Base-by-base conservation (phyloP, 169 alveolate species). In the Eimeria maxima region DNA sequence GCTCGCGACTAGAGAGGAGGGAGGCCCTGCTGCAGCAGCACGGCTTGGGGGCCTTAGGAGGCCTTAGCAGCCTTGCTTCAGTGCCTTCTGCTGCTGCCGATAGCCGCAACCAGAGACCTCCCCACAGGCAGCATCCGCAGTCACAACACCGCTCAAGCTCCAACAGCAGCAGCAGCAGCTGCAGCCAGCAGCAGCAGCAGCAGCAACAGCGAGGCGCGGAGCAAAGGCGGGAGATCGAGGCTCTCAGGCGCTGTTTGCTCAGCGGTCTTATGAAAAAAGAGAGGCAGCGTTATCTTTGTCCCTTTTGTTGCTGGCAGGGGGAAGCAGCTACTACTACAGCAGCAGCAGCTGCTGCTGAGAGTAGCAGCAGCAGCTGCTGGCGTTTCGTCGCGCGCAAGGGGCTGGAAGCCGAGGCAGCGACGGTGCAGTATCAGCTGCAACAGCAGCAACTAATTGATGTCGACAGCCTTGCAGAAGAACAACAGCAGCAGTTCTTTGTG, bases 21-120 rank as follows among this genome's bases (percentile, higher is more conserved):
- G 89, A 80, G 89, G 89, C 69, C 14, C 67, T 80, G 89, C 89
- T 80, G 89, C 89, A 80, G 89, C 60, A n/a, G 67, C 89, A 80
- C 44, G 89, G 89, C 67, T 45, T 80, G 69, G 89, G 60, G 33
- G 60, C 67, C 44, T 14, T n/a, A 4, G 89, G 89, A 2, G 69
- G n/a, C 69, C 33, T 22, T n/a, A 45, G 67, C 89, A 44, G 3
- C 69, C 18, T 80, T 29, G 50, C 92, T 1, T 76, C 92, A 11
- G 38, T 78, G 7, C 29, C 78, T 14, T n/a, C 92, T 55, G 92
- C 78, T 53, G 92, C 73, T 50, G 92, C 92, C 27, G 86, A 38
- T 22, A 33, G 33, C 50, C 86, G 86, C 7, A 33, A 55, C 57
- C 86, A 45, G 38, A 74, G 38, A 71, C 90, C 47, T 4, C 69